phyloP scores from a whole-genome alignment of 108 stramenopile species.

The Cyclotella kingstonii region DNA sequence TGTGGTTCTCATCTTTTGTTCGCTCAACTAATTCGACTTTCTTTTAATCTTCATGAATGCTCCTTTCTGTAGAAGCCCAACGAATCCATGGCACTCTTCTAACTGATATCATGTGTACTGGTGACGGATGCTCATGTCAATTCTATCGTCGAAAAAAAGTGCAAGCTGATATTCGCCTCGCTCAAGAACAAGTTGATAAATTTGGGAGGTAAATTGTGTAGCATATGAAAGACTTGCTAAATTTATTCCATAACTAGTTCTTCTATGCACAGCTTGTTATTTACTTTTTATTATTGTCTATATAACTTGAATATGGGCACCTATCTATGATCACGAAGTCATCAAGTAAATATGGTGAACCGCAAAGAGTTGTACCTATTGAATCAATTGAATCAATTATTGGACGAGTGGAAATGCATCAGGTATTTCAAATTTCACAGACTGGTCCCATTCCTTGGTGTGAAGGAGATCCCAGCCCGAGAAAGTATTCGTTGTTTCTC shows the following conservation, averaged over 20 bases:
- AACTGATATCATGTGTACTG: slow-evolving; percentile 97
- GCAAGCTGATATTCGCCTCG: slow-evolving; percentile 91
- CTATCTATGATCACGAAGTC: too few relatives aligned
- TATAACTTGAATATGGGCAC: too few relatives aligned
- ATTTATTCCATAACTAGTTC: too few relatives aligned
- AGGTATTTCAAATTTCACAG: too few relatives aligned
- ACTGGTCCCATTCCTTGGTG: too few relatives aligned
- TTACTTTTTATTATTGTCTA: too few relatives aligned
- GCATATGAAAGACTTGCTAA: too few relatives aligned
- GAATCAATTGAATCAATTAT: too few relatives aligned
- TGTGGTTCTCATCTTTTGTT: neutral
- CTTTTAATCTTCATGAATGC: neutral
- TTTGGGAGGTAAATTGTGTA: slow-evolving; percentile 89
- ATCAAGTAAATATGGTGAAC: too few relatives aligned
- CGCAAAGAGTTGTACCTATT: too few relatives aligned
- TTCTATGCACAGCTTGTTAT: too few relatives aligned
- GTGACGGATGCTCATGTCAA: slow-evolving; percentile 95
- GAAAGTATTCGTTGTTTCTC: neutral
- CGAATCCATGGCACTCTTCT: slow-evolving; percentile 97
- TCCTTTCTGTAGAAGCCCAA: slow-evolving; percentile 65
- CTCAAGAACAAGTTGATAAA: slow-evolving; percentile 88
- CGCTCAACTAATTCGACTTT: neutral
- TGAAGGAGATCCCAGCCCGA: neutral
- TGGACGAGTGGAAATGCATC: too few relatives aligned
- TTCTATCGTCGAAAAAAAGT: slow-evolving; percentile 99